Base-by-base conservation (phyloP, 805 yeast species). In the Candida ovalis region DNA sequence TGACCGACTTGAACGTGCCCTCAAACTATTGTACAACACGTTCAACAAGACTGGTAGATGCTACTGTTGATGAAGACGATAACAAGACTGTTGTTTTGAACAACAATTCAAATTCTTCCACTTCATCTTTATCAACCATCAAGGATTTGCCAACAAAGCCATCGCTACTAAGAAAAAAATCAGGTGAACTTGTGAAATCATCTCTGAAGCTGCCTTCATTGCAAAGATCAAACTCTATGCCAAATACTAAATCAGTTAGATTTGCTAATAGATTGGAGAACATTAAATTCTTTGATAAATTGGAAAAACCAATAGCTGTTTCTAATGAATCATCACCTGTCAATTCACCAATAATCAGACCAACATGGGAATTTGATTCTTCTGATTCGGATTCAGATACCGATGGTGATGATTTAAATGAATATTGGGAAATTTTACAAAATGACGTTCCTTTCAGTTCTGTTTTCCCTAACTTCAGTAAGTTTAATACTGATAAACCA, bases 281-380 rank as follows among this genome's bases (percentile, higher is more conserved):
- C 37, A 76, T 85, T 47, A 84, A 84, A 62, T 77, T 78, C 58
- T 84, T 85, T 60, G 80, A 81, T 56, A 82, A 81, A 39, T 63
- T 67, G 24, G 83, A 78, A 43, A 78, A 77, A 52, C 89, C 90
- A 27, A 71, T 74, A 10, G 75, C 85, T 1, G 85, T 84, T n/a
- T 81, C 86, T 0, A 68, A 72, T 44, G 80, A 78, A 39, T 74
- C 73, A 53, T 75, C 86, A 1, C 84, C 84, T 0, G 59, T 67
- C 15, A 43, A 50, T 17, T 54, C 62, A 23, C 59, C 64, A 24
- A 47, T 35, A 28, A 22, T 54, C 32, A 40, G 55, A 25, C 48
- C 57, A 8, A 60, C 54, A n/a, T 63, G 67, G 67, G 61, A 56
- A 21, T 61, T 62, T 36, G 56, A 61, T 35, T 50, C 51, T 10